phyloP scores from a whole-genome alignment of 805 yeast species.

The Candida pseudofarinosa region DNA sequence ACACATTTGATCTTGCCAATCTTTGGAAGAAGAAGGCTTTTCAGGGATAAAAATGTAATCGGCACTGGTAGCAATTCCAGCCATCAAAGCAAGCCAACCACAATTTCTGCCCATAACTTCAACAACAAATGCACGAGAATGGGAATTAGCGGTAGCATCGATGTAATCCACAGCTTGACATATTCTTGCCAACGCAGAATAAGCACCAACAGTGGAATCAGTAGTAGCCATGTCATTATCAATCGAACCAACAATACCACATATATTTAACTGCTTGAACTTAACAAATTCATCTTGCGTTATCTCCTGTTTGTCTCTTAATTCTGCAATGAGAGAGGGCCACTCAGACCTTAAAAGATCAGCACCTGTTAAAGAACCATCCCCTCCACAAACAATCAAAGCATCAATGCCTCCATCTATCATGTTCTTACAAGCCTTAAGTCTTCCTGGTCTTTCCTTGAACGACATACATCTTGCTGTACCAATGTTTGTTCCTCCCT shows the following conservation, averaged over 20 bases:
- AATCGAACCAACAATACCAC: conserved; percentile 94
- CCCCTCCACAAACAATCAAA: conserved; percentile 95
- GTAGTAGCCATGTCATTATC: conserved; percentile 98
- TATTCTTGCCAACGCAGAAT: conserved; percentile 87
- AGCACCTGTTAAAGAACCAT: conserved; percentile 97
- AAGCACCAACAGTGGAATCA: conserved; percentile 95
- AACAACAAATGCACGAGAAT: conserved; percentile 94
- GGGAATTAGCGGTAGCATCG: conserved; percentile 96
- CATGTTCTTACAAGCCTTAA: conserved; percentile 78
- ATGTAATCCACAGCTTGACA: conserved; percentile 94
- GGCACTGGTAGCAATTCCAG: conserved; percentile 95
- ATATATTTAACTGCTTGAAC: conserved; percentile 73
- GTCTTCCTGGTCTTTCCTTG: conserved; percentile 80
- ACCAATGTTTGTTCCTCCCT: conserved; percentile 95
- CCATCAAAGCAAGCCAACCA: conserved; percentile 98
- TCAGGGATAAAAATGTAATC: conserved; percentile 94
- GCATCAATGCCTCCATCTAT: conserved; percentile 90
- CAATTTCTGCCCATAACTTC: conserved; percentile 99
- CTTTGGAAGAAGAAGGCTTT: conserved; percentile 69
- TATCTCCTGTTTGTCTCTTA: conserved; percentile 52
- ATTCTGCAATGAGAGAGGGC: conserved; percentile 81
- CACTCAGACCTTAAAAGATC: conserved; percentile 91
- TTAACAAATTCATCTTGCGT: conserved; percentile 56
- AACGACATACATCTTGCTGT: conserved; percentile 91
- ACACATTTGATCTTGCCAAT: conserved; percentile 81